A percentile compares a stretch with the other conserved stretches of the same genome.
Evolutionary conservation across 306 rosid genomes (phyloP).

Genomic region (Cicer judaicum): DNA sequence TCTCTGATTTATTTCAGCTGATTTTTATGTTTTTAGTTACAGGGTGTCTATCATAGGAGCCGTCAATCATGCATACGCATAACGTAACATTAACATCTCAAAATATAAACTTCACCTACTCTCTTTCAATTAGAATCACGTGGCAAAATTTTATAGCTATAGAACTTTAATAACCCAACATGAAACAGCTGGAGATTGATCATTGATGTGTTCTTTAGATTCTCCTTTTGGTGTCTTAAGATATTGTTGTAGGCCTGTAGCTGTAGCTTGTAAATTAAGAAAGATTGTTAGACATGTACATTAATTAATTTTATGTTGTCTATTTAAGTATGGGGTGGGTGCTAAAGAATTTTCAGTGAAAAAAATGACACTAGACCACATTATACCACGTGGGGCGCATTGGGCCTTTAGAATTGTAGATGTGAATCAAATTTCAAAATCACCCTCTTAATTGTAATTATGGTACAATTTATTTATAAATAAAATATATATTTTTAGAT

Average conservation of each 20-base stretch:
- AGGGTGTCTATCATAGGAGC: background rate
- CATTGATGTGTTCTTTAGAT: conserved; percentile 13
- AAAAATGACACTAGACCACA: background rate
- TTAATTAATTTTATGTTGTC: background rate
- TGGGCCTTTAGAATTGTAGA: background rate
- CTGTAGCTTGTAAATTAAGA: background rate
- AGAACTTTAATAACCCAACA: conserved; percentile 4
- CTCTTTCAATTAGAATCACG: background rate
- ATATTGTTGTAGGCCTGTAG: conserved; percentile 3
- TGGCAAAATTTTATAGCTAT: background rate
- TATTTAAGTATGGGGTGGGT: conserved; percentile 1
- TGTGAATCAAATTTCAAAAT: no score
- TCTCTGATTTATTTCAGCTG: background rate
- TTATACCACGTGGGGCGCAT: background rate
- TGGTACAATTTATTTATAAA: no score
- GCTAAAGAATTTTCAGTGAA: background rate
- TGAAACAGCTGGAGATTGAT: conserved; percentile 1
- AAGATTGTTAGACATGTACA: background rate
- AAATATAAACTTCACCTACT: conserved; percentile 6
- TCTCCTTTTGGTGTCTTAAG: background rate
- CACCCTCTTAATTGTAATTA: no score
- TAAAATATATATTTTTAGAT: no score
- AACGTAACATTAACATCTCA: background rate
- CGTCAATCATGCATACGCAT: background rate
- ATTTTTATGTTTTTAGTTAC: background rate